Evolutionary conservation across 805 yeast species (phyloP), one percentile per base, ranked within the genome.

Genomic region (Isabelozyma pseudorhagii): DNA sequence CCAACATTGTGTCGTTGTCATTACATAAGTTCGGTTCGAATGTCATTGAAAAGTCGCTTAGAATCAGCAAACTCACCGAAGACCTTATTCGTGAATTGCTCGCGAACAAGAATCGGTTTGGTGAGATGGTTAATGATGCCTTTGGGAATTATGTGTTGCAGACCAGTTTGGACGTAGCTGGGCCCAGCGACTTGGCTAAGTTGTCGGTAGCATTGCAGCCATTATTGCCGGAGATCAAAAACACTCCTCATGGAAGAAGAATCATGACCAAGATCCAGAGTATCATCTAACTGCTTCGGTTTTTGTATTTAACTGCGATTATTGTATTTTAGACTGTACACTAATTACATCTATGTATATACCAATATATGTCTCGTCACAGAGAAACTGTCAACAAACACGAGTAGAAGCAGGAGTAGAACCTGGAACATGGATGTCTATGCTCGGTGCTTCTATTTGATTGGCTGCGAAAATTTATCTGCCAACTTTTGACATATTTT

Each of bases 211-310:
- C 80, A 21, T 78, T 91, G 57, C 82, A 81, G 54, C 96, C 97
- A 10, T 79, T 87, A 50, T 75, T 93, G 58, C 83, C 87, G 18
- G 85, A 85, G 44, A 87, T 93, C 51, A 81, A 87, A 64, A 87
- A 86, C 59, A 92, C 97, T 14, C 97, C 97, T 3, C 97, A 93
- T 66, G 98, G 97, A n/a, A 80, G 97, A 64, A 82, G 97, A 62
- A 91, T 93, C 52, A 80, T 88, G 72, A 82, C 89, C 28, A 90
- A 89, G 55, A 67, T 73, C 48, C 77, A 74, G 55, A 52, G 57
- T 40, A 52, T 54, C 13, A 8, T 38, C 4, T 38, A 38, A 38
- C 38, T 34, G 38, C 38, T 13, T 34, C 14, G 4, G 14, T 5
- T 8, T 34, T 21, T 21, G 25, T 21, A 21, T 21, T 21, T 21